phyloP scores from a whole-genome alignment of 306 rosid species.

The Clitoria ternatea region DNA sequence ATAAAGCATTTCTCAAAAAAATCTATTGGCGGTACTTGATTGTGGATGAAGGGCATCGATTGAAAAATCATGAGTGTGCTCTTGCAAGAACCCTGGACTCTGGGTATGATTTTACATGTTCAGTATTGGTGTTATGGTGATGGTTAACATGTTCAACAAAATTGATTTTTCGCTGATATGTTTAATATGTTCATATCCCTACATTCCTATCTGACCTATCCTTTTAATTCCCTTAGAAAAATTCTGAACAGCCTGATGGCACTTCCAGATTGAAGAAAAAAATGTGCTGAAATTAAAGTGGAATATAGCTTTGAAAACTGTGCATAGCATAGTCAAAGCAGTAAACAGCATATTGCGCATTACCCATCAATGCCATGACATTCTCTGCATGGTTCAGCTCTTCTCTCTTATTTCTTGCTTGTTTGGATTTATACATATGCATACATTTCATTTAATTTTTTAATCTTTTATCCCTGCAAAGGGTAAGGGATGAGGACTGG shows the following conservation, averaged over 20 bases:
- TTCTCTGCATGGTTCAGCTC: neutral
- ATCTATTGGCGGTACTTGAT: conserved; percentile 80
- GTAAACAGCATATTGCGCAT: neutral
- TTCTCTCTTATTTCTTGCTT: neutral
- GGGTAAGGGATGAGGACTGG: neutral
- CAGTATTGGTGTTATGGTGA: neutral
- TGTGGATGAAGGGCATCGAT: conserved; percentile 94
- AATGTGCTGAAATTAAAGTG: neutral
- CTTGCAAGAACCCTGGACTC: conserved; percentile 83
- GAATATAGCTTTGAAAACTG: neutral
- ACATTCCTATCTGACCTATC: neutral
- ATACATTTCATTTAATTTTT: neutral
- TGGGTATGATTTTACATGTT: conserved; percentile 50
- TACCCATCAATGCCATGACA: neutral
- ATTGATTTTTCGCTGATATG: neutral
- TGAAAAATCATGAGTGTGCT: conserved; percentile 90
- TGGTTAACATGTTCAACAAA: neutral
- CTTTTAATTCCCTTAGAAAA: neutral
- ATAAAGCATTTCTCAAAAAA: conserved; percentile 84
- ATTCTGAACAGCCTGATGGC: neutral
- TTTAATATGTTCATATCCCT: conserved; percentile 3
- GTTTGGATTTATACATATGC: neutral
- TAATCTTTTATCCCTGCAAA: neutral
- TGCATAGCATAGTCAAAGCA: neutral
- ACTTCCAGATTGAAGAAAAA: neutral